phyloP scores from a whole-genome alignment of 768 basidiomycete genomes.

The Cytidiella melzeri region DNA sequence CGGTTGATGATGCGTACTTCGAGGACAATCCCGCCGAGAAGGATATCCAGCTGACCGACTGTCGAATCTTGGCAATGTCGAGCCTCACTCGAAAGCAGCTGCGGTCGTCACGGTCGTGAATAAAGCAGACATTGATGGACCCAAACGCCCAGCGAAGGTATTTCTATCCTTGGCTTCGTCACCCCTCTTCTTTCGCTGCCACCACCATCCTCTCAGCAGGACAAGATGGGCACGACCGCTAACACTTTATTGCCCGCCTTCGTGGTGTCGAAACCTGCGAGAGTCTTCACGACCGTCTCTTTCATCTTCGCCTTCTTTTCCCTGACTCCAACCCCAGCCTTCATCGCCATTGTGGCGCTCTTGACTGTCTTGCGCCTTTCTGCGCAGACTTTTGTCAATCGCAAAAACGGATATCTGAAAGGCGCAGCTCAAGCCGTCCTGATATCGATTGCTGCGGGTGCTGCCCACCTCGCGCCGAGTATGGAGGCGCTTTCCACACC shows the following conservation, averaged over 20 bases:
- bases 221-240: no score
- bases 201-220: no score
- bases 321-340: constrained; percentile 25
- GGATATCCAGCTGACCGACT: no score
- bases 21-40: no score
- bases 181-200: no score
- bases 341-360: constrained; percentile 24
- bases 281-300: constrained; percentile 1
- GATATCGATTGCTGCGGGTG: constrained; percentile 21
- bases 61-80: no score
- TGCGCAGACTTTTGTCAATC: constrained; percentile 13
- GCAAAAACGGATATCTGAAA: constrained; percentile 5
- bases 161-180: no score
- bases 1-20: no score
- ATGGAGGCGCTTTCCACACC: constrained; percentile 49
- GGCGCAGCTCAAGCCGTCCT: constrained; percentile 15
- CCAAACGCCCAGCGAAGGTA: no score
- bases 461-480: constrained; percentile 24
- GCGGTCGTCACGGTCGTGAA: no score
- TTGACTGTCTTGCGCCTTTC: constrained; percentile 23
- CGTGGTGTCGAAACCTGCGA: constrained; percentile 5
- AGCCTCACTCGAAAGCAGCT: no score
- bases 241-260: constrained; percentile 2
- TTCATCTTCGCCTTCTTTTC: constrained; percentile 19
- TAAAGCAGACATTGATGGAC: no score